phyloP scores from a whole-genome alignment of 306 rosid genomes.

The Pyrus pyrifolia region DNA sequence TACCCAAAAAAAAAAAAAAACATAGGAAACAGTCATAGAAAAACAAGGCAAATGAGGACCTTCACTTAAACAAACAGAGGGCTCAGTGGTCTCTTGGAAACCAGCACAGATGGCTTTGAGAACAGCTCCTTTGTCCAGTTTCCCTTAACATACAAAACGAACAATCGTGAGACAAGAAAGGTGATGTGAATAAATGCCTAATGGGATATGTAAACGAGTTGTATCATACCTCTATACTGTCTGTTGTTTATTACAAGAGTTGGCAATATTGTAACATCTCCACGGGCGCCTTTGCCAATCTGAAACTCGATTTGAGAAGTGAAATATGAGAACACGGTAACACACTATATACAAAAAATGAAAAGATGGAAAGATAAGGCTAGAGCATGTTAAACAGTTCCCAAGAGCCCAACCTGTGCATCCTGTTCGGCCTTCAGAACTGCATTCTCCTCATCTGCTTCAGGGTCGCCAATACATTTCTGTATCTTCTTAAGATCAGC shows the following conservation, averaged over 20 bases:
- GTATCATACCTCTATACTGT: constrained; percentile 74
- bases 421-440: constrained; percentile 87
- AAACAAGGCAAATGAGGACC: constrained; percentile 36
- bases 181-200: not conserved
- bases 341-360: not conserved
- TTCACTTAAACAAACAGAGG: constrained; percentile 75
- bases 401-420: constrained; percentile 51
- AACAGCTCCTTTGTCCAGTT: constrained; percentile 77
- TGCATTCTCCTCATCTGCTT: constrained; percentile 60
- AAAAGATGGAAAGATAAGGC: constrained; percentile 3
- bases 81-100: constrained; percentile 87
- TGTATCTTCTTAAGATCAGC: constrained; percentile 63
- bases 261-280: constrained; percentile 94
- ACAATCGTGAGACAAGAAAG: not conserved
- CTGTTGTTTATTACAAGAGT: constrained; percentile 87
- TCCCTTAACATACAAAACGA: constrained; percentile 41
- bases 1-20: not conserved
- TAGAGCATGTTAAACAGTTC: not conserved
- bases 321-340: constrained; percentile 16
- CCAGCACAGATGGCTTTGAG: constrained; percentile 92
- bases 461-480: constrained; percentile 71
- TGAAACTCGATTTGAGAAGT: constrained; percentile 26
- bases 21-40: not conserved
- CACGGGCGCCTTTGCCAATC: constrained; percentile 88
- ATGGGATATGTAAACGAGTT: constrained; percentile 2